phyloP scores from a whole-genome alignment of 192 early-diverging fungal genomes.

The Rhizophlyctis rosea region DNA sequence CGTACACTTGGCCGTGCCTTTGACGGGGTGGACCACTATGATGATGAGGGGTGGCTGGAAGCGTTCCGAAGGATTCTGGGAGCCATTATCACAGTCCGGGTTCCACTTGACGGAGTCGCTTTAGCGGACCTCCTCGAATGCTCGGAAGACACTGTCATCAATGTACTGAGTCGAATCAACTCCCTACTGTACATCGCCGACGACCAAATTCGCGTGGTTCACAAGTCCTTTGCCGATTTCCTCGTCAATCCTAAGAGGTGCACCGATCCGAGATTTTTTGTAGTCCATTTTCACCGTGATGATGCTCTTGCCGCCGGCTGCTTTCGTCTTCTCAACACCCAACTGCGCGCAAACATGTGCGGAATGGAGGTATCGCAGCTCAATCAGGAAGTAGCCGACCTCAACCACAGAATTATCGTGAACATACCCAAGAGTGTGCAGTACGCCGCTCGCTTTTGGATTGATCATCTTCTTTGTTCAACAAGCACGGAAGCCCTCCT shows the following conservation, averaged over 20 bases:
- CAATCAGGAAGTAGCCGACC: neutral
- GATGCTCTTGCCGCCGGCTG: neutral
- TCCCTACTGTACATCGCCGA: neutral
- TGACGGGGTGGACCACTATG: neutral
- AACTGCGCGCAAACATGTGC: neutral
- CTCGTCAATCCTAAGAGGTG: neutral
- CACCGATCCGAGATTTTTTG: neutral
- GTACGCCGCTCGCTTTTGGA: neutral
- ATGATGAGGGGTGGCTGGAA: neutral
- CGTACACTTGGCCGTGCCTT: neutral
- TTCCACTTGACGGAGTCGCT: neutral
- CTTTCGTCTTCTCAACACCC: neutral
- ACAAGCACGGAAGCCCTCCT: too few relatives aligned
- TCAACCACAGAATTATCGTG: neutral
- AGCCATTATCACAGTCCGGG: neutral
- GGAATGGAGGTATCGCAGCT: neutral
- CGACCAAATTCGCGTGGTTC: neutral
- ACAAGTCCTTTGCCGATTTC: neutral
- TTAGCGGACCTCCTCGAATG: neutral
- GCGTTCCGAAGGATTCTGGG: neutral
- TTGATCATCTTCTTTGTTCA: constrained; percentile 1
- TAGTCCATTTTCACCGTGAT: neutral
- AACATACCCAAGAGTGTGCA: neutral
- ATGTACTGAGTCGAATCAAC: neutral
- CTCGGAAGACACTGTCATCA: neutral